Evolutionary conservation across 805 yeast genomes (phyloP).

Genomic region (Saccharomycopsis oosterbeekiorum): DNA sequence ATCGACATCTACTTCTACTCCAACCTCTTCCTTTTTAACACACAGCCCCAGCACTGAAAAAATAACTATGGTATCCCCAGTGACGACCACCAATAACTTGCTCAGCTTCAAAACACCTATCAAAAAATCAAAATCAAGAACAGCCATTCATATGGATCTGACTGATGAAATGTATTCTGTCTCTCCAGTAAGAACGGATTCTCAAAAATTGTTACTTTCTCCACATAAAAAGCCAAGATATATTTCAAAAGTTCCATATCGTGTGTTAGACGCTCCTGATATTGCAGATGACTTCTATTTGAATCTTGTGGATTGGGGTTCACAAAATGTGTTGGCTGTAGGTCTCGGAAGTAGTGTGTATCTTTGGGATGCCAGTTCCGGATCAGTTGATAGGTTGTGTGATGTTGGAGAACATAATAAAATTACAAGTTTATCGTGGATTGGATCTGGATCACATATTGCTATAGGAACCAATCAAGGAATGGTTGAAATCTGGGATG

Average conservation of each 20-base stretch:
- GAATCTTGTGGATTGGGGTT: slow-evolving; percentile 92
- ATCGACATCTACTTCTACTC: neutral
- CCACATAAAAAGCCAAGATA: slow-evolving; percentile 74
- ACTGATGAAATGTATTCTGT: slow-evolving; percentile 69
- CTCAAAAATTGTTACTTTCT: slow-evolving; percentile 66
- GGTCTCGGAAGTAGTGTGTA: slow-evolving; percentile 85
- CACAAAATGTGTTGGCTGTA: slow-evolving; percentile 78
- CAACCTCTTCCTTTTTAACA: neutral
- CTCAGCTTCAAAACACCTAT: slow-evolving; percentile 66
- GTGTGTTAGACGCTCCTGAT: slow-evolving; percentile 94
- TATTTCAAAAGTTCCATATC: slow-evolving; percentile 78
- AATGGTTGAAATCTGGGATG: slow-evolving; percentile 91
- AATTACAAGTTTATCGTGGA: slow-evolving; percentile 85
- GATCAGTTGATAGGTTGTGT: slow-evolving; percentile 72
- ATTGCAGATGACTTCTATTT: slow-evolving; percentile 88
- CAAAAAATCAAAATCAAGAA: slow-evolving; percentile 46
- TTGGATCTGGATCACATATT: slow-evolving; percentile 85
- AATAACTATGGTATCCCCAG: neutral
- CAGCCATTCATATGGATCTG: slow-evolving; percentile 46
- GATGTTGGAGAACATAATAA: slow-evolving; percentile 58
- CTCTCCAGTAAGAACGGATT: slow-evolving; percentile 83
- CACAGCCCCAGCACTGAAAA: neutral
- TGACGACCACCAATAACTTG: slow-evolving; percentile 35
- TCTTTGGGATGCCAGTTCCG: slow-evolving; percentile 81
- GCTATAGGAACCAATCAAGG: slow-evolving; percentile 90